Evolutionary conservation across 148 eudicot genomes (phyloP).

Genomic region (Hydrangea macrophylla): DNA sequence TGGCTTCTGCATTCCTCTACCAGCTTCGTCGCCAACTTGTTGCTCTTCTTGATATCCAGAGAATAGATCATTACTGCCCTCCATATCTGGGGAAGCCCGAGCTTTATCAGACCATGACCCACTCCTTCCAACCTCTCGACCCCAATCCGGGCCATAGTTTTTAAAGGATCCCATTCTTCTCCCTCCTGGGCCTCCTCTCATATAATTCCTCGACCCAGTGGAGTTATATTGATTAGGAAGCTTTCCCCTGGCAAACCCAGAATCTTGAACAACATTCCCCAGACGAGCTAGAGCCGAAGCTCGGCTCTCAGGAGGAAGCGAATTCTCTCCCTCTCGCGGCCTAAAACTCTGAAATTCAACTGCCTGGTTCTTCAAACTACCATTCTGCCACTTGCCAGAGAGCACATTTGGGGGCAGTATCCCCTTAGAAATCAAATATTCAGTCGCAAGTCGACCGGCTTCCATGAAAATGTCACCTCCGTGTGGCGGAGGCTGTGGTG

Average conservation of each 20-base stretch:
- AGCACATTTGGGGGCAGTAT: constrained; percentile 61
- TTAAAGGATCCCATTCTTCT: constrained; percentile 45
- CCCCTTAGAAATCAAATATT: constrained; percentile 77
- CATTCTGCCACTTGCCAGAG: constrained; percentile 55
- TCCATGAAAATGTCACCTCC: constrained; percentile 66
- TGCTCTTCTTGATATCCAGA: constrained; percentile 23
- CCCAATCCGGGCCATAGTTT: constrained; percentile 43
- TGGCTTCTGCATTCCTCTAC: constrained; percentile 25
- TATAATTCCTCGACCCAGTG: constrained; percentile 25
- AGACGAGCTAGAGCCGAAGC: constrained; percentile 31
- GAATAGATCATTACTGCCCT: constrained; percentile 29
- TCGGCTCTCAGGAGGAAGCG: constrained; percentile 28
- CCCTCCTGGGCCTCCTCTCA: constrained; percentile 57
- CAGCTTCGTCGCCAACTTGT: constrained; percentile 30
- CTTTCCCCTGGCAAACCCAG: constrained; percentile 39
- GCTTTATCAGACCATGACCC: constrained; percentile 46
- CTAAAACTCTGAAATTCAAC: constrained; percentile 37
- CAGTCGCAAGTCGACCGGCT: constrained; percentile 90
- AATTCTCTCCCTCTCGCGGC: constrained; percentile 35
- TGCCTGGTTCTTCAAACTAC: constrained; percentile 37
- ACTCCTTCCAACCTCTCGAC: constrained; percentile 46
- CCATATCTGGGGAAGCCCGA: constrained; percentile 27
- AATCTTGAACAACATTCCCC: constrained; percentile 34
- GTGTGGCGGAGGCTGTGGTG: constrained; percentile 36
- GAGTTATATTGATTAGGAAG: constrained; percentile 35